Conservation (phyloP, 164 flowering plant genomes). For the Saururus chinensis region DNA sequence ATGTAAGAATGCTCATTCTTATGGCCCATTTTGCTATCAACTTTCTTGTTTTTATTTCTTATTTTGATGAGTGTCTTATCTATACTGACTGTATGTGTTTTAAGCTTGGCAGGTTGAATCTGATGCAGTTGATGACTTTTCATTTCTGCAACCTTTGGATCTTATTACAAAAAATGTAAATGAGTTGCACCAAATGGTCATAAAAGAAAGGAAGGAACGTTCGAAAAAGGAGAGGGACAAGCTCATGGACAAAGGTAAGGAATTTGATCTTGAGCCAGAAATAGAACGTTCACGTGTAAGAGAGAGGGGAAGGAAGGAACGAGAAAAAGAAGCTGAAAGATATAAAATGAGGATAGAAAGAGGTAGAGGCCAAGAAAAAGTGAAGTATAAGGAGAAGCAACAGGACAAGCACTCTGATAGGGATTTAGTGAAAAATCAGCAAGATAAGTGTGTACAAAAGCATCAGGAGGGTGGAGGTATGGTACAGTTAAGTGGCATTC, state of each 20-base stretch:
- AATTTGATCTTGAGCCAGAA: conserved; percentile 17
- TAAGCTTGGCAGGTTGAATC: conserved; percentile 50
- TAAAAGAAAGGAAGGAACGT: conserved; percentile 65
- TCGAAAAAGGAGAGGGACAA: conserved; percentile 22
- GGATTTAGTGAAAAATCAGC: conserved; percentile 26
- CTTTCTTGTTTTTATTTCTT: not conserved
- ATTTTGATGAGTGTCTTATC: not conserved
- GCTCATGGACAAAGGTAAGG: conserved; percentile 16
- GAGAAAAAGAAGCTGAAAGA: conserved; percentile 21
- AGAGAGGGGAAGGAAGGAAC: conserved; percentile 13
- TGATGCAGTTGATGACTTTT: conserved; percentile 85
- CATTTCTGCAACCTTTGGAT: conserved; percentile 84
- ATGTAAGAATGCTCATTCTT: conserved; percentile 31
- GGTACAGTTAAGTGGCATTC: too few species aligned
- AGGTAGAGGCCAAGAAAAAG: conserved; percentile 21
- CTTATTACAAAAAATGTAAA: conserved; percentile 88
- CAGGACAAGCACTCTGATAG: conserved; percentile 8
- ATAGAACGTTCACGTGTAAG: conserved; percentile 22
- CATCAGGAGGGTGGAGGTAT: too few species aligned
- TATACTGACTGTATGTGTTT: conserved; percentile 21
- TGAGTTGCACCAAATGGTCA: conserved; percentile 49
- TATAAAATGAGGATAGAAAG: conserved; percentile 18
- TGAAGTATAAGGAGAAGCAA: not conserved
- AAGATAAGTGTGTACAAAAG: conserved; percentile 21
- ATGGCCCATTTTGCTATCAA: not conserved